A percentile compares a stretch with the other conserved stretches of the same genome.
phyloP scores from a whole-genome alignment of 169 alveolate species.

The Babesia ovata region DNA sequence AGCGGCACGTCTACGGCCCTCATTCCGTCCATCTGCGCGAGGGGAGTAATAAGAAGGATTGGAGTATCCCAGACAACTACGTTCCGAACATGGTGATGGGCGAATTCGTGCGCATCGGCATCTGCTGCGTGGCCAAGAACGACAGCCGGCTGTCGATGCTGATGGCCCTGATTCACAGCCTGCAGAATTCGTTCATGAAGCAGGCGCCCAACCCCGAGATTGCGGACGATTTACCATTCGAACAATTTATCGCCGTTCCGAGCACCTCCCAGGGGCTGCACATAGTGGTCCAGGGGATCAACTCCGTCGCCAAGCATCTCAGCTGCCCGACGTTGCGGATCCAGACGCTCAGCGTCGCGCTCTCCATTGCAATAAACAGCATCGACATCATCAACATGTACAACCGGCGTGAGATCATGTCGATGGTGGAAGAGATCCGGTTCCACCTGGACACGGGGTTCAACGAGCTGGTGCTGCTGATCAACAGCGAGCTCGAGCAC shows the following conservation, averaged over 20 bases:
- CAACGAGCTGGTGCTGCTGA: slow-evolving; percentile 16
- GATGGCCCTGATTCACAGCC: slow-evolving; percentile 22
- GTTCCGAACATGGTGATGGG: slow-evolving; percentile 62
- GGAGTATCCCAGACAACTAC: background rate
- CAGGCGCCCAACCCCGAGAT: slow-evolving; percentile 18
- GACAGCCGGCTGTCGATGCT: slow-evolving; percentile 46
- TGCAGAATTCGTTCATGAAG: slow-evolving; percentile 24
- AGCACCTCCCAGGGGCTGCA: slow-evolving; percentile 24
- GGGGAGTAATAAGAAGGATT: background rate
- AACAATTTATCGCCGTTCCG: slow-evolving; percentile 30
- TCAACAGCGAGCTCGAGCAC: slow-evolving; percentile 34
- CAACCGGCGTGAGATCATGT: background rate
- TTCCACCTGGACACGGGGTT: slow-evolving; percentile 56
- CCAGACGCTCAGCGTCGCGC: slow-evolving; percentile 13
- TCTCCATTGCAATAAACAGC: slow-evolving; percentile 5
- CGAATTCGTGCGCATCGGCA: slow-evolving; percentile 32
- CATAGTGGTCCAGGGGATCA: slow-evolving; percentile 18
- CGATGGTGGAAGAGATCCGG: slow-evolving; percentile 50
- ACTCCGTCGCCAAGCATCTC: slow-evolving; percentile 15
- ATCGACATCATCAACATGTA: slow-evolving; percentile 1
- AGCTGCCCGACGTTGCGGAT: slow-evolving; percentile 8
- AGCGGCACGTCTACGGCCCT: slow-evolving; percentile 12
- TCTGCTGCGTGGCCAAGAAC: slow-evolving; percentile 15
- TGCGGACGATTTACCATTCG: slow-evolving; percentile 21
- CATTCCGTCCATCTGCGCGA: background rate